Evolutionary conservation across 768 basidiomycete species (phyloP).

Genomic region (Ephemerocybe angulata): DNA sequence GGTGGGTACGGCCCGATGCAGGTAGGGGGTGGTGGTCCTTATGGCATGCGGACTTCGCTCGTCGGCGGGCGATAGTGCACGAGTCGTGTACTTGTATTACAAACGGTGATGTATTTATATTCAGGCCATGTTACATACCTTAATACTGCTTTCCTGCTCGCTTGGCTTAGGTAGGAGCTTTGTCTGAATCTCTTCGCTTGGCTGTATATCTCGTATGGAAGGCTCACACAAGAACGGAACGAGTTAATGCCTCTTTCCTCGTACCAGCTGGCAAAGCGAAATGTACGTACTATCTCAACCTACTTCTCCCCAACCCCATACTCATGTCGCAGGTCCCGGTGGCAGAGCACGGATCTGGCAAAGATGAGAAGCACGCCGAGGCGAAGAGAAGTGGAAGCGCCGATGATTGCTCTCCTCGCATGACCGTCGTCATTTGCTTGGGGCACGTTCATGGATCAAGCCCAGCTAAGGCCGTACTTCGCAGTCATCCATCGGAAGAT

Average conservation of each 20-base stretch:
- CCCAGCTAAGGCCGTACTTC: neutral
- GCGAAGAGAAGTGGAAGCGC: too few species aligned
- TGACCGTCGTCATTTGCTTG: neutral
- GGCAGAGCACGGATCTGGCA: too few species aligned
- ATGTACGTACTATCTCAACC: too few species aligned
- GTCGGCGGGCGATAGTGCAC: constrained; percentile 5
- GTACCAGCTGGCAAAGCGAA: too few species aligned
- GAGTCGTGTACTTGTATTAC: neutral
- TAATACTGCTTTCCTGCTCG: neutral
- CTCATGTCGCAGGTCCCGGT: too few species aligned
- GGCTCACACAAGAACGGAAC: too few species aligned
- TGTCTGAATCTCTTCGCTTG: neutral
- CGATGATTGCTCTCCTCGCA: neutral
- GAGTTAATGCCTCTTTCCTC: too few species aligned
- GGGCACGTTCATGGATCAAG: neutral
- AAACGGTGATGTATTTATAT: constrained; percentile 4
- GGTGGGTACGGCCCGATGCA: constrained; percentile 3
- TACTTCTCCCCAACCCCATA: too few species aligned
- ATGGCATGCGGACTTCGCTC: constrained; percentile 8
- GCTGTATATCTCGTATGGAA: neutral
- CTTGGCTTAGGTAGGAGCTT: neutral
- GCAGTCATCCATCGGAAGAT: constrained; percentile 7
- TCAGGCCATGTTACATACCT: neutral
- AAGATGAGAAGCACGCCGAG: too few species aligned
- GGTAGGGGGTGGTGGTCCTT: too few species aligned